Evolutionary conservation across 1,284 basidiomycete species (phyloP).

Genomic region (Boletus sp.): DNA sequence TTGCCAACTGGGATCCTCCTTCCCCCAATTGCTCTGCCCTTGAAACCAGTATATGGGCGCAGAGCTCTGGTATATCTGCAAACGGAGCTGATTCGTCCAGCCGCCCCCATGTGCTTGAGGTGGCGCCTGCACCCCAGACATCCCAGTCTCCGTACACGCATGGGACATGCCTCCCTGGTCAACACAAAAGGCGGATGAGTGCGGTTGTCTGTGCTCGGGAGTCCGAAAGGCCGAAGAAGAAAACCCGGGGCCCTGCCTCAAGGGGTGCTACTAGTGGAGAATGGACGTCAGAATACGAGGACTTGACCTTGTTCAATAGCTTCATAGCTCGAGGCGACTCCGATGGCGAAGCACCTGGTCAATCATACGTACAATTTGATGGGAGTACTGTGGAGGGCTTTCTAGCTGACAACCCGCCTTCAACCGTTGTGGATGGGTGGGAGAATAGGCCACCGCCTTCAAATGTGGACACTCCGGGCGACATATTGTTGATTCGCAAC

Average conservation of each 20-base stretch:
- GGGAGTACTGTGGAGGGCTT: neutral
- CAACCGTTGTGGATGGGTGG: neutral
- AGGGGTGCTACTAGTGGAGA: neutral
- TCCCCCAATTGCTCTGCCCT: neutral
- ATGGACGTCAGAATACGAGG: too few relatives aligned
- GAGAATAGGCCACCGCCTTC: neutral
- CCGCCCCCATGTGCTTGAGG: too few relatives aligned
- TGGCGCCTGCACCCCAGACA: neutral
- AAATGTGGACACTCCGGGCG: neutral
- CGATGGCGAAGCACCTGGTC: too few relatives aligned
- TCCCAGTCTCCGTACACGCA: neutral
- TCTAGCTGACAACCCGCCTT: fast-evolving
- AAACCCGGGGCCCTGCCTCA: neutral
- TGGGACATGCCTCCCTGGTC: neutral
- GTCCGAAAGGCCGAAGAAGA: neutral
- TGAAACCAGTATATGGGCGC: neutral
- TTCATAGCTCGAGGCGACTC: neutral
- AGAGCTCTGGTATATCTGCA: neutral
- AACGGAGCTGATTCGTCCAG: neutral
- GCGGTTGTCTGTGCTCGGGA: neutral
- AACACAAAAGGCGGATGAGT: neutral
- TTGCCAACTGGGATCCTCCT: neutral
- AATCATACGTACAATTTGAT: neutral
- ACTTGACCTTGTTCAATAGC: neutral
- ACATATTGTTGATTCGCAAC: neutral